These are phyloP conservation scores for Uronychia setigera DNA, from an alignment of 73 alveolate genomes.

Conservation along the genomic window DNA sequence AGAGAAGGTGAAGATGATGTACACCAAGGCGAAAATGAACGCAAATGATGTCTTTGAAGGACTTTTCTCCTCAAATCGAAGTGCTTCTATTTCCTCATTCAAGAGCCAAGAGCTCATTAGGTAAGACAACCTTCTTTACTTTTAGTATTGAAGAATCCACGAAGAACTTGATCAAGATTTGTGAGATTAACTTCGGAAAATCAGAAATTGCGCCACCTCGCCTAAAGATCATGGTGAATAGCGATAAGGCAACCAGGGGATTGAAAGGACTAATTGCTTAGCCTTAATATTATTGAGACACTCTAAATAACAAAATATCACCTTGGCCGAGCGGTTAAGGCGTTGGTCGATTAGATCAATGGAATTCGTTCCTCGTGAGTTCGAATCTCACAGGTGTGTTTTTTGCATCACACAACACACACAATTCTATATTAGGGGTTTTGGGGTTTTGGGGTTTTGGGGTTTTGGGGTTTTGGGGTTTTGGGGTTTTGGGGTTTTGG, in stretches of 20 bases:
- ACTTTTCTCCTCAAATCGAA: not conserved
- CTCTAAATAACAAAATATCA: conserved; percentile 62
- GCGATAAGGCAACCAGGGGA: too few relatives aligned
- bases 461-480: too few relatives aligned
- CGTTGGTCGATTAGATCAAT: conserved; percentile 97
- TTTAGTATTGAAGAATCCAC: not conserved
- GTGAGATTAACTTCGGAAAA: not conserved
- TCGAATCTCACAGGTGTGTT: conserved; percentile 94
- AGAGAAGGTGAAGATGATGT: not conserved
- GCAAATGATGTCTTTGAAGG: not conserved
- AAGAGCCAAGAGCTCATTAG: not conserved
- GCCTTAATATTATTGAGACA: too few relatives aligned
- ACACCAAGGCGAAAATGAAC: not conserved
- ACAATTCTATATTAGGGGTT: too few relatives aligned
- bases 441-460: too few relatives aligned
- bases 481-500: too few relatives aligned
- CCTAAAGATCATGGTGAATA: too few relatives aligned
- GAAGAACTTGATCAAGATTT: not conserved
- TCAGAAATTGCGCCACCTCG: not conserved
- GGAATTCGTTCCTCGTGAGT: conserved; percentile 96
- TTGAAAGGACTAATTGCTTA: too few relatives aligned
- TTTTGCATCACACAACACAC: too few relatives aligned
- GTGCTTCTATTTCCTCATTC: not conserved
- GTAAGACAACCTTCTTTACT: not conserved
- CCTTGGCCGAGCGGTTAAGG: conserved; percentile 99